Evolutionary conservation across 1,284 basidiomycete species (phyloP).

Genomic region (Dichomitus squalens): DNA sequence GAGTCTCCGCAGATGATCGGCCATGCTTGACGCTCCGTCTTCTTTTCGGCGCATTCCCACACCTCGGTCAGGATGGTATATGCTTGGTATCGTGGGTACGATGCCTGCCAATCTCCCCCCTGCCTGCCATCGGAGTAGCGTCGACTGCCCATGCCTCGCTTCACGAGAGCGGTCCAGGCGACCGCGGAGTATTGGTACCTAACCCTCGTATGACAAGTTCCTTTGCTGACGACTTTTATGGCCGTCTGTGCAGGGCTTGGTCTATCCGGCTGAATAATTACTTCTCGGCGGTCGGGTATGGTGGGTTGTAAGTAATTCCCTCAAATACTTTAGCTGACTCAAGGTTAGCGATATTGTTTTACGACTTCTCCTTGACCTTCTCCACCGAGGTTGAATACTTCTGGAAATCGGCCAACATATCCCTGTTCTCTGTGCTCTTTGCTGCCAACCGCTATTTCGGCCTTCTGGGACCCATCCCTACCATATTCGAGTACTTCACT

Average conservation of each 20-base stretch:
- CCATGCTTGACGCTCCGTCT: not conserved
- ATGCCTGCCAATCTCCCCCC: not conserved
- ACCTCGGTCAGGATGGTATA: not conserved
- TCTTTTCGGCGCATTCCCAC: not conserved
- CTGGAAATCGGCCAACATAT: conserved; percentile 3
- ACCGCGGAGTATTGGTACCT: conserved; percentile 20
- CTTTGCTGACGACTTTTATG: not conserved
- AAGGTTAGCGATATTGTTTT: conserved; percentile 8
- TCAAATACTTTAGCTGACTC: not conserved
- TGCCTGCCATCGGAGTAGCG: not conserved
- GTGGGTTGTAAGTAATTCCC: conserved; percentile 1
- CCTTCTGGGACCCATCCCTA: conserved; percentile 6
- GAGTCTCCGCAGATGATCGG: not conserved
- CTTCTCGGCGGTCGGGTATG: conserved; percentile 8
- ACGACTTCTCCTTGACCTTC: conserved; percentile 11
- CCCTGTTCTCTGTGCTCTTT: conserved; percentile 1
- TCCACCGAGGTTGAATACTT: conserved; percentile 11
- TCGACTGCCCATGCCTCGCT: not conserved
- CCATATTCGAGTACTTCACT: conserved; percentile 8
- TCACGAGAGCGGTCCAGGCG: conserved; percentile 1
- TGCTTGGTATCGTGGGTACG: not conserved
- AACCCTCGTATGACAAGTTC: not conserved
- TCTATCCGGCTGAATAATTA: conserved; percentile 16
- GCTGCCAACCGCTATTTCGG: conserved; percentile 7
- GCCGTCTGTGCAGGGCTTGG: conserved; percentile 1